Evolutionary conservation across 2,329 filamentous ascomycete genomes (phyloP), one percentile per base, ranked within the genome.

Genomic region (Atkinsonella hypoxylon): DNA sequence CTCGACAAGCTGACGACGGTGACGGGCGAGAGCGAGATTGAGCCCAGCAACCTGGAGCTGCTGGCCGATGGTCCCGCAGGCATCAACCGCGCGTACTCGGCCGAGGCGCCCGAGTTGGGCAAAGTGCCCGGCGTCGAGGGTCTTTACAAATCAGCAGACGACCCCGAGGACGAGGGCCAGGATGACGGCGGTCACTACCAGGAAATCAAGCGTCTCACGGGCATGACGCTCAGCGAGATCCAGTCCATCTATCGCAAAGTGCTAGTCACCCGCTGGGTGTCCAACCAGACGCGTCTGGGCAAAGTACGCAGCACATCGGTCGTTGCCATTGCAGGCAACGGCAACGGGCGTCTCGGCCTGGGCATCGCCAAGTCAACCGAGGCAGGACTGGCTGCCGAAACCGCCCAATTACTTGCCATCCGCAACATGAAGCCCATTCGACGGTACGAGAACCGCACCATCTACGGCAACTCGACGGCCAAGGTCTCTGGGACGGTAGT

Each of bases 241-340:
- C 56, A 75, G 45, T 57, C 62, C 5, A 64, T 95, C 53, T 74
- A 78, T 52, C 71, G 79, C 56, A 95, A 94, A 76, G 74, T 77
- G 45, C 70, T 98, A 45, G 85, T 95, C 45, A 63, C 64, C 4
- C 87, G 91, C 62, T 69, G 70, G 40, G 93, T 98, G 53, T 75
- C 80, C 57, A 97, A 98, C 70, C 91, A 97, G 76, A 97, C 93
- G 20, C 87, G 91, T 73, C 81, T 98, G 69, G 93, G 93, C 64
- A 98, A 97, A 76, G 84, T 98, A 53, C 77, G 78, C 58, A 87
- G 84, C 66, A 61, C 76, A 40, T 94, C 91, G 61, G 76, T 81
- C 59, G 71, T 97, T 54, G 82, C 82, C 40, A 82, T 96, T 58
- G 90, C 89, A 6, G 93, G 93, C 48, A 95, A 97, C 68, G 78